A percentile compares a stretch with the other conserved stretches of the same genome.
These are phyloP conservation scores for Gracilaria gracilis DNA, from an alignment of 23 red algal species.

Conservation along the genomic window DNA sequence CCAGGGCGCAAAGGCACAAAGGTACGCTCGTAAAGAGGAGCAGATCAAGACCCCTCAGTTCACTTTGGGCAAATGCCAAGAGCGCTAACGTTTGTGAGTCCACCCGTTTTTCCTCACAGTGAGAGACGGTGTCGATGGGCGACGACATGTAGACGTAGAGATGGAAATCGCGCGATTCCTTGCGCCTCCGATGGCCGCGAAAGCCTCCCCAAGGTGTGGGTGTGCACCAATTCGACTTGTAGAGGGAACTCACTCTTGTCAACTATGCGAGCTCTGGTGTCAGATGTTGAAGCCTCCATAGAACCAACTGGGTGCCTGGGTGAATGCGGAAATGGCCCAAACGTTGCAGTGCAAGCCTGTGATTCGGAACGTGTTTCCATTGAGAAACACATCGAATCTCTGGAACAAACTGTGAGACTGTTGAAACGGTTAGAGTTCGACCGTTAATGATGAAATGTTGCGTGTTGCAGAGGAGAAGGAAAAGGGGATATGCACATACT, in stretches of 20 bases:
- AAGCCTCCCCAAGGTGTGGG: background rate
- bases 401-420: background rate
- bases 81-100: background rate
- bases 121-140: background rate
- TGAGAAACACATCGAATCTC: background rate
- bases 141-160: background rate
- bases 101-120: background rate
- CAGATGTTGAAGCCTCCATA: background rate
- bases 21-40: no score
- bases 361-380: background rate
- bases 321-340: constrained; percentile 46
- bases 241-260: constrained; percentile 15
- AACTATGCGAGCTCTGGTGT: constrained; percentile 7
- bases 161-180: background rate
- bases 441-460: constrained; percentile 8
- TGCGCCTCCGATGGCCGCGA: background rate
- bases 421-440: background rate
- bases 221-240: constrained; percentile 18
- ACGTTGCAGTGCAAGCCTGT: background rate
- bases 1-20: no score
- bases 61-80: no score
- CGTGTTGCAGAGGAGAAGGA: constrained; percentile 4
- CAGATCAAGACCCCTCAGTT: no score
- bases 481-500: background rate
- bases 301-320: constrained; percentile 26